Conservation (phyloP, 495 filamentous ascomycete genomes). For the Penicillium malachiteum region DNA sequence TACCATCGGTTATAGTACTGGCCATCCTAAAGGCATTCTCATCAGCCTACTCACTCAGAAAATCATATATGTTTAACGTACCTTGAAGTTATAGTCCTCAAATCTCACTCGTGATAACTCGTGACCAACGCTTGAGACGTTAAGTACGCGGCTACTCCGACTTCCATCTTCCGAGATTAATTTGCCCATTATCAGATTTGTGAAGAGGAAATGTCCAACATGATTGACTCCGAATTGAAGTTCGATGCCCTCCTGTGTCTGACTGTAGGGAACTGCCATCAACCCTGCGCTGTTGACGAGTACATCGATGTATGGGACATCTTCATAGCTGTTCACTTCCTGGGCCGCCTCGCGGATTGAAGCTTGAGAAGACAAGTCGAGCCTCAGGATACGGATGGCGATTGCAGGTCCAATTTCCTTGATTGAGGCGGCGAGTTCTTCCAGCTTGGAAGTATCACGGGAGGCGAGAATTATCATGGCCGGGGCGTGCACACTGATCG, state of each 20-base stretch:
- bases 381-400: conserved; percentile 32
- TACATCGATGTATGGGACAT: conserved; percentile 59
- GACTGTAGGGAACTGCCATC: conserved; percentile 48
- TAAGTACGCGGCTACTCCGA: conserved; percentile 24
- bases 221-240: conserved; percentile 57
- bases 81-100: conserved; percentile 57
- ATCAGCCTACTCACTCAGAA: conserved; percentile 5
- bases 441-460: conserved; percentile 41
- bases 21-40: conserved; percentile 39
- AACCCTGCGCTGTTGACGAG: conserved; percentile 72
- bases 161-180: conserved; percentile 23
- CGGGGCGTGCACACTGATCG: conserved; percentile 51
- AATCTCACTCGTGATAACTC: conserved; percentile 44
- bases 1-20: conserved; percentile 50
- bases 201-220: conserved; percentile 59
- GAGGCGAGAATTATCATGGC: conserved; percentile 54
- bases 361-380: conserved; percentile 42
- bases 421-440: conserved; percentile 37
- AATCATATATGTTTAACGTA: background rate
- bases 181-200: conserved; percentile 53
- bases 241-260: conserved; percentile 48
- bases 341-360: conserved; percentile 49
- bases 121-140: conserved; percentile 41
- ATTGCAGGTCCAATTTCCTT: conserved; percentile 26
- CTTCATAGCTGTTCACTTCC: conserved; percentile 40